Conservation (phyloP, 352 stramenopile genomes). For the Globisporangium nodosum region DNA sequence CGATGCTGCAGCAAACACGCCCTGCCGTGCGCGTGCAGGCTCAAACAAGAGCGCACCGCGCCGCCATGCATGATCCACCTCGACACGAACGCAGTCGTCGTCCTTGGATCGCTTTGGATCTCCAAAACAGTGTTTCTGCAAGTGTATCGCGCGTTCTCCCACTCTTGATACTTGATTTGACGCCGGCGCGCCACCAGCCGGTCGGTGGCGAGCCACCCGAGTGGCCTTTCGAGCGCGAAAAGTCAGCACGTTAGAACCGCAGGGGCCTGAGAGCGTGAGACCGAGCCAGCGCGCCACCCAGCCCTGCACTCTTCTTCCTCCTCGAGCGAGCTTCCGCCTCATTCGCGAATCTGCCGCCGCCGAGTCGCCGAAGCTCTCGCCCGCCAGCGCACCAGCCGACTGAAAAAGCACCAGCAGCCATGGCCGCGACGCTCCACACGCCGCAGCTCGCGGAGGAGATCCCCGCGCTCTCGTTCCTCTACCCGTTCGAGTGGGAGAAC, state of each 20-base stretch:
- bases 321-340: neutral
- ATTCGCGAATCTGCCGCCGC: slow-evolving; percentile 8
- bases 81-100: too few relatives aligned
- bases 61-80: too few relatives aligned
- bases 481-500: slow-evolving; percentile 70
- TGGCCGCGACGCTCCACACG: slow-evolving; percentile 3
- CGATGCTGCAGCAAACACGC: too few relatives aligned
- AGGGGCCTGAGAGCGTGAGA: too few relatives aligned
- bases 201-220: neutral
- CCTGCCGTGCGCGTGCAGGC: too few relatives aligned
- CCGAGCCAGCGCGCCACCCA: too few relatives aligned
- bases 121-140: too few relatives aligned
- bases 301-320: neutral
- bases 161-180: too few relatives aligned
- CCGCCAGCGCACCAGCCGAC: neutral
- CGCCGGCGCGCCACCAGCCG: neutral
- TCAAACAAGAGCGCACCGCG: too few relatives aligned
- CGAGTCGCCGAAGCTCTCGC: neutral
- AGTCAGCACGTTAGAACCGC: neutral
- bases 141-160: too few relatives aligned
- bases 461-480: slow-evolving; percentile 48
- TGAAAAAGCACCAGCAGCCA: neutral
- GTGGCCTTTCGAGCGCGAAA: neutral
- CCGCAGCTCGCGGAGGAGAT: slow-evolving; percentile 45
- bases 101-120: too few relatives aligned